Conservation (phyloP, 2,329 filamentous ascomycete genomes). For the Knoxdaviesia capensis region DNA sequence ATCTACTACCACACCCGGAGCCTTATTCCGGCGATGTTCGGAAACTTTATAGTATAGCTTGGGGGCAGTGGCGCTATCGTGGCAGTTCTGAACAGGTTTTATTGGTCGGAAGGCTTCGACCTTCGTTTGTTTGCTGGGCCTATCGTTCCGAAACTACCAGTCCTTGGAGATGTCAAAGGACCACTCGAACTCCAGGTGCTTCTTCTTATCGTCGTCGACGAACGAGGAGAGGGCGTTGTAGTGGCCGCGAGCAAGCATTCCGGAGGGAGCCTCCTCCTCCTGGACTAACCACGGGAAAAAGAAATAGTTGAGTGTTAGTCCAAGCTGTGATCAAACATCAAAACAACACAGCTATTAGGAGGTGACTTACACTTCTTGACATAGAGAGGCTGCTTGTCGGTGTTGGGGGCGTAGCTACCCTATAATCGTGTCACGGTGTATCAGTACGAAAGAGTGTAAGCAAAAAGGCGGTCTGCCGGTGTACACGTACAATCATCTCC, state of each 20-base stretch:
- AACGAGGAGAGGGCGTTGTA: slow-evolving; percentile 85
- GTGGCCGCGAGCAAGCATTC: slow-evolving; percentile 75
- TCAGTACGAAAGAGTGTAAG: not conserved
- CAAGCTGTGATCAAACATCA: not conserved
- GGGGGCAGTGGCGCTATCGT: too few species aligned
- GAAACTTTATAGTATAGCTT: too few species aligned
- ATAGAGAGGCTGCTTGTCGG: slow-evolving; percentile 66
- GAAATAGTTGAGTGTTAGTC: not conserved
- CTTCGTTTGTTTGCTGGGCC: not conserved
- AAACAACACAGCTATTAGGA: not conserved
- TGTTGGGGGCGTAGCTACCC: slow-evolving; percentile 89
- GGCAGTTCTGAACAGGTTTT: too few species aligned
- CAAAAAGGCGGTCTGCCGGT: not conserved
- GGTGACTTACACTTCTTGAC: slow-evolving; percentile 67
- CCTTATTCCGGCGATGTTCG: too few species aligned
- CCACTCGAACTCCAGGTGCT: slow-evolving; percentile 87
- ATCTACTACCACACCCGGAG: too few species aligned
- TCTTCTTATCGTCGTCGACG: slow-evolving; percentile 84
- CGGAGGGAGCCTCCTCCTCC: slow-evolving; percentile 76
- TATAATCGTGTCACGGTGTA: slow-evolving; percentile 16
- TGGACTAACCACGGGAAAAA: slow-evolving; percentile 38
- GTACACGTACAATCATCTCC: slow-evolving; percentile 74
- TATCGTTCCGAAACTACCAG: slow-evolving; percentile 37
- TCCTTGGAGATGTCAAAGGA: slow-evolving; percentile 93
- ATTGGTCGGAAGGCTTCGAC: not conserved